Conservation (phyloP, 2,329 filamentous ascomycete species). For the Fusarium sp. region DNA sequence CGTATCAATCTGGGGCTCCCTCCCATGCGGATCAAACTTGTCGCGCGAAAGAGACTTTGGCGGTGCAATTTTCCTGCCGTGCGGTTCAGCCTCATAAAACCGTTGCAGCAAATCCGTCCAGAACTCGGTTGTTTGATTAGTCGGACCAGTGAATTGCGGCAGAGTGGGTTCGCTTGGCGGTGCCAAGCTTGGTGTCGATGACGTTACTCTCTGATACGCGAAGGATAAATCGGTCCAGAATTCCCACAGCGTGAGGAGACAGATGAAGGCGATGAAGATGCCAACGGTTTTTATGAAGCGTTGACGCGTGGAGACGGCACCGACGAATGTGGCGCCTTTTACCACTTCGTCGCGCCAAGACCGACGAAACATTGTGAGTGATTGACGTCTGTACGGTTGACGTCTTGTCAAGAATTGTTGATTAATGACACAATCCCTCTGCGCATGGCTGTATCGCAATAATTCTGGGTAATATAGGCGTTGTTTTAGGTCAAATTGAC, state of each 20-base stretch:
- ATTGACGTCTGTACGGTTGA: no score
- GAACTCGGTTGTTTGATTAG: slow-evolving; percentile 27
- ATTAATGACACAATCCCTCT: background rate
- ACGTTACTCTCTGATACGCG: slow-evolving; percentile 22
- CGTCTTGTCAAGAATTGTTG: no score
- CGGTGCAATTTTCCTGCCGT: slow-evolving; percentile 21
- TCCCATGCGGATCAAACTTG: slow-evolving; percentile 32
- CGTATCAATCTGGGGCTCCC: slow-evolving; percentile 6
- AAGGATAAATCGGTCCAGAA: slow-evolving; percentile 30
- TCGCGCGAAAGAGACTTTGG: slow-evolving; percentile 21
- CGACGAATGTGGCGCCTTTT: slow-evolving; percentile 6
- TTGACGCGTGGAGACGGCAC: slow-evolving; percentile 16
- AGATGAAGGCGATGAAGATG: slow-evolving; percentile 28
- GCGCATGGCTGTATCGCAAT: background rate
- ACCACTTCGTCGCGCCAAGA: slow-evolving; percentile 12
- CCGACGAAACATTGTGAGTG: slow-evolving; percentile 7
- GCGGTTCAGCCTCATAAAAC: slow-evolving; percentile 29
- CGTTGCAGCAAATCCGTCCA: slow-evolving; percentile 23
- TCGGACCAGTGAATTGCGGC: slow-evolving; percentile 27
- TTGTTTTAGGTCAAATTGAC: background rate
- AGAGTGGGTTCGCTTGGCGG: background rate
- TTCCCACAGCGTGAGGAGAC: slow-evolving; percentile 32
- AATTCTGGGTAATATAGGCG: no score
- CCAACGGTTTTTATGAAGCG: slow-evolving; percentile 18
- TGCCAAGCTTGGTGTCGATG: background rate